A percentile compares a stretch with the other conserved stretches of the same genome.
Conservation (phyloP, 2,329 filamentous ascomycete species). For the Seiridium cupressi region DNA sequence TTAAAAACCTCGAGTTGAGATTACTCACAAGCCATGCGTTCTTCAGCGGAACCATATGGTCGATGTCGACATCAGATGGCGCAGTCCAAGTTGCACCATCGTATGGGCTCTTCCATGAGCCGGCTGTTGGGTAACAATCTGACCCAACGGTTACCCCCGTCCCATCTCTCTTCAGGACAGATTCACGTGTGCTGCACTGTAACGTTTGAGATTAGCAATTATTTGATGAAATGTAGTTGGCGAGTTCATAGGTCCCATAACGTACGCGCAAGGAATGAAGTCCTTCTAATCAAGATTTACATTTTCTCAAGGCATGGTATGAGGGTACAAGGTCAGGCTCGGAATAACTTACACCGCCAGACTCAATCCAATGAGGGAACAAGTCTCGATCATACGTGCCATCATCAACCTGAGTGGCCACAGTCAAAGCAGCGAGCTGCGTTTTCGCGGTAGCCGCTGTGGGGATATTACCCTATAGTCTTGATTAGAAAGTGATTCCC, state of each 20-base stretch:
- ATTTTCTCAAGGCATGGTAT: too few relatives aligned
- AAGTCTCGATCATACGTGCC: slow-evolving; percentile 49
- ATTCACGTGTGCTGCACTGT: not conserved
- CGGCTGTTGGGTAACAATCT: not conserved
- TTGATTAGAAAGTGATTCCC: not conserved
- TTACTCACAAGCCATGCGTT: not conserved
- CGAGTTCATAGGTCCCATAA: too few relatives aligned
- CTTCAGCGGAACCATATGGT: not conserved
- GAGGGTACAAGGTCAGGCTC: too few relatives aligned
- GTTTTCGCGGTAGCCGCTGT: slow-evolving; percentile 40
- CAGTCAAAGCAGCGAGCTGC: slow-evolving; percentile 43
- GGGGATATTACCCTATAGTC: slow-evolving; percentile 41
- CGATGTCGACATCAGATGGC: not conserved
- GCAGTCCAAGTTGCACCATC: not conserved
- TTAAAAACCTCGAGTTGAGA: not conserved
- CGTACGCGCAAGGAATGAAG: too few relatives aligned
- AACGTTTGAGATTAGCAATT: too few relatives aligned
- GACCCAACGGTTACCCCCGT: not conserved
- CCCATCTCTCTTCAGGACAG: not conserved
- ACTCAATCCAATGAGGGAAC: slow-evolving; percentile 50
- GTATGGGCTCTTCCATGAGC: not conserved
- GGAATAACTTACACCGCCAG: not conserved
- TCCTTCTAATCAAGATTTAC: too few relatives aligned
- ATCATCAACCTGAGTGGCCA: slow-evolving; percentile 44
- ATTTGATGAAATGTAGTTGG: too few relatives aligned